Evolutionary conservation across 352 stramenopile genomes (phyloP), one percentile per base, ranked within the genome.

Genomic region (Globisporangium emineosum): DNA sequence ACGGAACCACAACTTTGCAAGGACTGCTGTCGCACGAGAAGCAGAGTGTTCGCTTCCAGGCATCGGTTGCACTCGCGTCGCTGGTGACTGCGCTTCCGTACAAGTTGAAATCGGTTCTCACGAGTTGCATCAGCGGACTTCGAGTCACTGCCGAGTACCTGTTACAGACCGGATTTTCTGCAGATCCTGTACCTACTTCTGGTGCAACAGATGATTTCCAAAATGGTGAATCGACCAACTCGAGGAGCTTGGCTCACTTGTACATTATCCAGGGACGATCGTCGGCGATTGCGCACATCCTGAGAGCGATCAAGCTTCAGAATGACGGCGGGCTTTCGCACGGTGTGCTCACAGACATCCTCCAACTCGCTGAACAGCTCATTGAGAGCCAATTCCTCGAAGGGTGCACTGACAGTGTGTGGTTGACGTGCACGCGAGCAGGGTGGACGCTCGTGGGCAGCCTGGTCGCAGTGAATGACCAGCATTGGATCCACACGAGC

Each of bases 381-480:
- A 70, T 96, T 10, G 82, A 88, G 49, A 93, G 81, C 50, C 88
- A 96, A 61, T 94, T 92, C 56, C 66, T 86, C 23, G 82, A 86
- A 62, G 76, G 81, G 25, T 93, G 81, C 61, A 70, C 74, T 3
- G 88, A 96, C 64, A 93, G 86, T 58, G 81, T 94, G 33, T 96
- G 88, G 88, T 69, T 96, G 35, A 96, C 88, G 12, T 96, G 86
- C 60, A 96, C 88, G 6, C 86, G 88, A 17, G 88, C 83, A 54
- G 88, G 88, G 17, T 96, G 88, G 88, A 88, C 74, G 5, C 50
- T 96, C n/a, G 64, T 93, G 8, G 74, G 84, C 30, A 91, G 81
- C 62, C 62, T 96, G 12, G 76, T 91, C 3, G 70, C 81, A 0
- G 75, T 94, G 47, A 78, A 88, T 54, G 77, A 88, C 57, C 67